Evolutionary conservation across 495 filamentous ascomycete species (phyloP), one percentile per base, ranked within the genome.

Genomic region (Aspergillus homomorphus): DNA sequence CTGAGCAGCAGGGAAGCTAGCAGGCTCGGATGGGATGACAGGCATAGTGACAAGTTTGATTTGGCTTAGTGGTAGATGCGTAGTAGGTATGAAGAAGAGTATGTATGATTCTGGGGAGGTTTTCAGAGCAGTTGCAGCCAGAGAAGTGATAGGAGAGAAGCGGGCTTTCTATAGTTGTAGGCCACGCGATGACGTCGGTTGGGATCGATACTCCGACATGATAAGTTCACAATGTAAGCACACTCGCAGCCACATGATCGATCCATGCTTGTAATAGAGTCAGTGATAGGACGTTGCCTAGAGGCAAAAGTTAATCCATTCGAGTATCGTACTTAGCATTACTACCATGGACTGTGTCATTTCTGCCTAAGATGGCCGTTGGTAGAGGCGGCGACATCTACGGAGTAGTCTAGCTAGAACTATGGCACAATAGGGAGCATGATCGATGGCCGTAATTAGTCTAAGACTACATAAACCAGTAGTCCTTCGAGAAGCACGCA

Each of bases 21-120:
- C 62, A 12, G 71, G 51, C 4, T 75, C 66, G 18, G 56, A 51
- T 19, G 73, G 70, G n/a, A 75, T 68, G 59, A 73, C 60, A 42
- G 74, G 74, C 74, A 77, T 60, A 61, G 50, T 58, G 44, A 45
- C 24, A 16, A 18, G 22, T 26, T 41, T 19, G 7, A 22, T 19
- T 41, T 14, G 8, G 10, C 1, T 16, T 30, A 14, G 33, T 53
- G 14, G 12, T 52, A 43, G 41, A 14, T 20, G 26, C 23, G 19
- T 41, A 42, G 16, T 55, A 21, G 23, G 12, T 53, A 2, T 20
- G 28, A 16, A 51, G 20, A 23, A 51, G 19, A 28, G 15, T 8
- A 18, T 1, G 48, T 0, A 18, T 24, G 23, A 19, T 50, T 23
- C 22, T 50, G 4, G 15, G 15, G 21, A n/a, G 28, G 12, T 16